Evolutionary conservation across 2,329 filamentous ascomycete genomes (phyloP).

Genomic region (Ascochyta viciae-villosae): DNA sequence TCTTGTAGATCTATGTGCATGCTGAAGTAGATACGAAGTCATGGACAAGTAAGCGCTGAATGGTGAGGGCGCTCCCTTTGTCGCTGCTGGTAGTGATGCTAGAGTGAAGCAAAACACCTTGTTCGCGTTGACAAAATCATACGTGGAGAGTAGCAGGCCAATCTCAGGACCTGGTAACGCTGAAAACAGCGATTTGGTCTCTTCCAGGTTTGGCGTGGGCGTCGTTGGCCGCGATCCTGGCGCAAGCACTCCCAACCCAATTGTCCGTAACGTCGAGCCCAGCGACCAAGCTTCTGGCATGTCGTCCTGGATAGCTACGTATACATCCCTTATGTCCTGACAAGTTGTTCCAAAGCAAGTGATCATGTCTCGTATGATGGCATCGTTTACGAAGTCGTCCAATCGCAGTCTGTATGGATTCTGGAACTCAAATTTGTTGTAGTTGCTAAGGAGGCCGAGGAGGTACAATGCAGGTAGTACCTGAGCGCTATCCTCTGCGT

Average conservation of each 20-base stretch:
- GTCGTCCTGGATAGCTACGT: conserved; percentile 88
- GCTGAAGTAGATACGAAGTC: conserved; percentile 90
- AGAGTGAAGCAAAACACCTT: conserved; percentile 92
- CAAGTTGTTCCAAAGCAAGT: conserved; percentile 77
- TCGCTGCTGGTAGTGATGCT: conserved; percentile 67
- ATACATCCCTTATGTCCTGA: conserved; percentile 71
- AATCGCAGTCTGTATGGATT: conserved; percentile 93
- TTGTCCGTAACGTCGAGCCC: conserved; percentile 78
- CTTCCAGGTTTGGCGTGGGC: conserved; percentile 74
- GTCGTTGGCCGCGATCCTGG: conserved; percentile 68
- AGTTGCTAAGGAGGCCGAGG: conserved; percentile 88
- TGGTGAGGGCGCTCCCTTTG: conserved; percentile 72
- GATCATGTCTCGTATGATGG: conserved; percentile 82
- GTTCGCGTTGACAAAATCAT: conserved; percentile 93
- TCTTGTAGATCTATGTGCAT: conserved; percentile 83
- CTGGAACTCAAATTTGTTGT: conserved; percentile 99
- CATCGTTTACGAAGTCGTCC: conserved; percentile 94
- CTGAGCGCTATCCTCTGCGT: conserved; percentile 70
- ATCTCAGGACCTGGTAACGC: conserved; percentile 81
- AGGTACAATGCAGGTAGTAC: conserved; percentile 77
- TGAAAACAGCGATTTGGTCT: conserved; percentile 81
- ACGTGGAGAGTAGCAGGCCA: conserved; percentile 81
- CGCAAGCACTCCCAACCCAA: conserved; percentile 80
- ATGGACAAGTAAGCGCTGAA: conserved; percentile 85
- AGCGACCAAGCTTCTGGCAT: conserved; percentile 89